Base-by-base conservation (phyloP, 2,329 filamentous ascomycete genomes). In the Colletotrichum agaves region DNA sequence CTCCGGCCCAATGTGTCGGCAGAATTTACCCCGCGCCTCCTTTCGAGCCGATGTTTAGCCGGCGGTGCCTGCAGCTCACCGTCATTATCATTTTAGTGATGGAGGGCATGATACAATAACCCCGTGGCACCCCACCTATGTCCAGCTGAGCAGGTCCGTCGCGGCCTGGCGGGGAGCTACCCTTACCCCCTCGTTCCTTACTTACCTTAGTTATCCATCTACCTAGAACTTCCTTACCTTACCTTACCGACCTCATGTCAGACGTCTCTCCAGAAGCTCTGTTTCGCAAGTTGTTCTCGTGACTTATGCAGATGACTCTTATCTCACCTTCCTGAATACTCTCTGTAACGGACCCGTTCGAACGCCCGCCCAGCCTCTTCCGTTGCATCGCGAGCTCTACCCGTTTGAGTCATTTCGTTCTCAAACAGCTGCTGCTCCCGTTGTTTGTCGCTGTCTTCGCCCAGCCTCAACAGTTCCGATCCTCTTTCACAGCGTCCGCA, bases 371-470 rank as follows among this genome's bases (percentile, higher is more conserved):
- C 57, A 61, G 21, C 39, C 62, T 61, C 11, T 55, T 47, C 62
- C 47, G 62, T 61, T 47, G 47, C 47, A 55, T 55, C 23, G 39
- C 5, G 3, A 46, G 27, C 44, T 44, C 21, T 31, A 37, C 13
- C 19, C 52, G 31, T 58, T 61, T 65, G 62, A 61, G 47, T 55
- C 62, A 61, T 55, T 65, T 52, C 47, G 47, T 31, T 35, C 47
- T 21, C 21, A 13, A 39, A 6, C 27, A 15, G 19, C 37, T 21
- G 21, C 56, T 53, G 62, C 13, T 53, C 44, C 21, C 8, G 13
- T 33, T 37, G 8, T 33, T 5, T 37, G 5, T 58, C 47, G 19
- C 44, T 61, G 31, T 46, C 35, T 15, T 12, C 52, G 17, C 11
- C 19, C 7, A 19, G 17, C 7, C 11, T 15, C 13, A 35, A 13